Percentiles rank a stretch among this genome's conserved stretches.
These are phyloP conservation scores for Tuber brumale DNA, from an alignment of 495 filamentous ascomycete species.

Conservation along the genomic window DNA sequence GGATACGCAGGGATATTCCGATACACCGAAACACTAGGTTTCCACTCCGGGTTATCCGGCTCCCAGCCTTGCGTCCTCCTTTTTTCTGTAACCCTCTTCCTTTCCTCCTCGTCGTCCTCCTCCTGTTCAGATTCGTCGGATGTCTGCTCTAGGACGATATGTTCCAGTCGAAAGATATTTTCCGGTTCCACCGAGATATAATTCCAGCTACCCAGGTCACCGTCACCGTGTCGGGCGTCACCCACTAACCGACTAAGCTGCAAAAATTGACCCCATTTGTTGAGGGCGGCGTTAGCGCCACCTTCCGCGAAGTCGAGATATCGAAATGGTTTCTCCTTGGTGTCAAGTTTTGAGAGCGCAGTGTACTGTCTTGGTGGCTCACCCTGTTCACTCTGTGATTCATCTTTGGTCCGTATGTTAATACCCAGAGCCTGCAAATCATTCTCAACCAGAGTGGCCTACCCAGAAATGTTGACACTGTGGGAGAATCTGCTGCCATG, in stretches of 20 bases:
- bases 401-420: background rate
- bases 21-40: background rate
- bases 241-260: background rate
- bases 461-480: background rate
- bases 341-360: background rate
- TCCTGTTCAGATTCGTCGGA: background rate
- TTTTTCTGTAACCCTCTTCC: background rate
- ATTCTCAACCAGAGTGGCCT: background rate
- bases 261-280: slow-evolving; percentile 3
- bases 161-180: background rate
- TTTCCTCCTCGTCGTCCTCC: background rate
- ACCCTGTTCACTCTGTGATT: background rate
- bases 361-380: background rate
- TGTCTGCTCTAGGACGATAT: background rate
- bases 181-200: background rate
- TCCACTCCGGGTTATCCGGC: background rate
- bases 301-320: slow-evolving; percentile 2
- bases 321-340: background rate
- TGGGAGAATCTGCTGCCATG: background rate
- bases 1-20: background rate
- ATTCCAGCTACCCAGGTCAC: background rate
- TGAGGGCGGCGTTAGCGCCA: slow-evolving; percentile 1
- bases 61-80: background rate
- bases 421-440: background rate
- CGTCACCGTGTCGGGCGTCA: background rate